Base-by-base conservation (phyloP, 768 basidiomycete species). In the Russula brevipes region DNA sequence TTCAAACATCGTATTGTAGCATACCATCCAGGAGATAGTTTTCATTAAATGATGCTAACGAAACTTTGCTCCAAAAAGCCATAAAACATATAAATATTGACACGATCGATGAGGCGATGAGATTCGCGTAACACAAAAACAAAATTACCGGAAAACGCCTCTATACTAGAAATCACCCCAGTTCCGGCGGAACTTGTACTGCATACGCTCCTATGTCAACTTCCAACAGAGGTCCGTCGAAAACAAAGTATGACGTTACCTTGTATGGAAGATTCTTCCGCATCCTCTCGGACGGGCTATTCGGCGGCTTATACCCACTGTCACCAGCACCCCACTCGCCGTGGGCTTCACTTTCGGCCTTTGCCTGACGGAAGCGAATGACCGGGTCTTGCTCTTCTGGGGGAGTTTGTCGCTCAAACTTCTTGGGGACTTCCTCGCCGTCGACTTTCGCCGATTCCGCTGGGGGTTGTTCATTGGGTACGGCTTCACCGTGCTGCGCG, bases 181-280 rank as follows among this genome's bases (percentile, higher is more conserved):
- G 68, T 77, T 90, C 61, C 89, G 83, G 56, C 85, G 84, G 83
- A 94, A 92, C 76, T 93, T 94, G 75, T 92, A 93, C 91, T 93
- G 84, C 75, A 88, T 80, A 49, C 81, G 82, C 64, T 76, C 77
- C 83, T 85, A 68, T 36, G 74, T 87, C 69, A 89, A 81, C 69
- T 73, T 73, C 76, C 56, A 70, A 63, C 58, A 59, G 39, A 51
- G 65, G 7, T 31, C 30, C 24, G 50, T 36, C 44, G 57, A 56
- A 47, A 35, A 45, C 44, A 50, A 56, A 52, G 46, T 46, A 8
- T 2, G 36, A 66, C 69, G 68, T 70, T 78, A 93, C 91, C 88
- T 94, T 94, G 83, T 94, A 94, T 14, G 91, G 91, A 57, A 91
- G 67, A 72, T 92, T 92, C 76, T 82, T 89, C 73, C 87, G 83